Evolutionary conservation across 2,329 filamentous ascomycete genomes (phyloP).

Genomic region (Albophoma yamanashiensis): DNA sequence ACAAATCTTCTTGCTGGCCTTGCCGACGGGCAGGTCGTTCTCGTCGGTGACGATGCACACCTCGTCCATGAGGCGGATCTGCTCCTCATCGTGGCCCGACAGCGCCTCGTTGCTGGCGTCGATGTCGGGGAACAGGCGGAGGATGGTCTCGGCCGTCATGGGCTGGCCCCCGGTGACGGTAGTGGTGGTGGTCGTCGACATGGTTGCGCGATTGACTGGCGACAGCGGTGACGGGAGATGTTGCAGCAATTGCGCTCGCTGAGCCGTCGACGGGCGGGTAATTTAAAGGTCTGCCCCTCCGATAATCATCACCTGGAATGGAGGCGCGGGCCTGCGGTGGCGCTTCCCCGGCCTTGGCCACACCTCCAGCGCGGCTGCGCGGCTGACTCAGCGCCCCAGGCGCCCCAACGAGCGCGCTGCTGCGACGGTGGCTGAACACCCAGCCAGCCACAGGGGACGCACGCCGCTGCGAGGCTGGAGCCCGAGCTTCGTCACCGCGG

Average conservation of each 20-base stretch:
- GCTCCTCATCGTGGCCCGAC: constrained; percentile 90
- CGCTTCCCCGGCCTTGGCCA: neutral
- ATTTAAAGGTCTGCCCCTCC: neutral
- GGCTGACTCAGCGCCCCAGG: neutral
- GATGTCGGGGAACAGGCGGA: constrained; percentile 79
- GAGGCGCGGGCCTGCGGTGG: neutral
- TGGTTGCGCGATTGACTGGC: neutral
- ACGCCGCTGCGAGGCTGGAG: constrained; percentile 10
- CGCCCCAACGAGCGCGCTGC: neutral
- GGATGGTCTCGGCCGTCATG: constrained; percentile 78
- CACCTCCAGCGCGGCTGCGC: neutral
- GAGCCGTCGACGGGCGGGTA: neutral
- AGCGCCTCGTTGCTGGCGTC: constrained; percentile 63
- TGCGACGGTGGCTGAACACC: neutral
- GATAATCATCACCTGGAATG: neutral
- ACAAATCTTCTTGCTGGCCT: constrained; percentile 97
- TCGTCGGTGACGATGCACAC: constrained; percentile 95
- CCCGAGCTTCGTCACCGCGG: constrained; percentile 18
- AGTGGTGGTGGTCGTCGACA: constrained; percentile 19
- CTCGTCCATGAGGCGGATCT: constrained; percentile 97
- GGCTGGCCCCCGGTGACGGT: constrained; percentile 39
- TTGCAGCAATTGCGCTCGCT: neutral
- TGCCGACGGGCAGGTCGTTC: constrained; percentile 86
- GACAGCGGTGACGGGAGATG: neutral
- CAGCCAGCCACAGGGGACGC: neutral